Percentiles rank a stretch among this genome's conserved stretches.
phyloP scores from a whole-genome alignment of 1,284 basidiomycete species.

The Leccinum subspadiceum region DNA sequence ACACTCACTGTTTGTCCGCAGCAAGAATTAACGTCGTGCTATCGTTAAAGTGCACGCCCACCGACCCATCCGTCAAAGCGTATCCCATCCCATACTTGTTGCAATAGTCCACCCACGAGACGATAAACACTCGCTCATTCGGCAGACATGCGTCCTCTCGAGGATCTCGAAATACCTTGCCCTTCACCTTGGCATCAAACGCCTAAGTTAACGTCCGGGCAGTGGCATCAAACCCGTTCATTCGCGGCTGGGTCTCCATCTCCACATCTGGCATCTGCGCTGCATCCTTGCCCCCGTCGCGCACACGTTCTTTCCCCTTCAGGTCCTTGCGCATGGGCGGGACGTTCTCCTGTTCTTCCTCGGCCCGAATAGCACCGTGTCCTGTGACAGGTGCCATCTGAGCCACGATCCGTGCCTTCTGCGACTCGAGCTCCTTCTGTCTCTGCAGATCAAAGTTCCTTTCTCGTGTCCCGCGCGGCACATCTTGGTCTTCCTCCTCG shows the following conservation, averaged over 20 bases:
- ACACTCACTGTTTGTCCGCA: conserved; percentile 74
- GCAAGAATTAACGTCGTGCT: conserved; percentile 84
- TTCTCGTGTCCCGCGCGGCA: conserved; percentile 38
- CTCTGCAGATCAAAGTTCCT: conserved; percentile 50
- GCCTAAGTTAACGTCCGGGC: conserved; percentile 68
- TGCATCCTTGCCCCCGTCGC: conserved; percentile 30
- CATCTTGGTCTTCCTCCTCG: conserved; percentile 45
- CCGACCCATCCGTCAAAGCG: conserved; percentile 90
- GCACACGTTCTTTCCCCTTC: conserved; percentile 33
- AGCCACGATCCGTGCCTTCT: conserved; percentile 86
- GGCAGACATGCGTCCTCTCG: conserved; percentile 48
- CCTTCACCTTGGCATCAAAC: conserved; percentile 61
- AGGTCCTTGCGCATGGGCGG: conserved; percentile 36
- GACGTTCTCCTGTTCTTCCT: conserved; percentile 47
- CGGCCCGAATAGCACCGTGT: conserved; percentile 28
- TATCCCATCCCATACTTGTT: conserved; percentile 99
- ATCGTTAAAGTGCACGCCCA: conserved; percentile 97
- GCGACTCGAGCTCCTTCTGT: conserved; percentile 76
- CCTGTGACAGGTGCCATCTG: conserved; percentile 75
- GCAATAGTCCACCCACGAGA: conserved; percentile 97
- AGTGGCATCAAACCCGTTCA: conserved; percentile 63
- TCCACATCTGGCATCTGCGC: too few relatives aligned
- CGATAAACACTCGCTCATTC: conserved; percentile 74
- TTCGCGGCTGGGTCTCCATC: conserved; percentile 29
- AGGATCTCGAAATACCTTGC: conserved; percentile 64